A percentile compares a stretch with the other conserved stretches of the same genome.
Evolutionary conservation across 1,139 yeast genomes (phyloP).

Genomic region (Waltiozyma sp.): DNA sequence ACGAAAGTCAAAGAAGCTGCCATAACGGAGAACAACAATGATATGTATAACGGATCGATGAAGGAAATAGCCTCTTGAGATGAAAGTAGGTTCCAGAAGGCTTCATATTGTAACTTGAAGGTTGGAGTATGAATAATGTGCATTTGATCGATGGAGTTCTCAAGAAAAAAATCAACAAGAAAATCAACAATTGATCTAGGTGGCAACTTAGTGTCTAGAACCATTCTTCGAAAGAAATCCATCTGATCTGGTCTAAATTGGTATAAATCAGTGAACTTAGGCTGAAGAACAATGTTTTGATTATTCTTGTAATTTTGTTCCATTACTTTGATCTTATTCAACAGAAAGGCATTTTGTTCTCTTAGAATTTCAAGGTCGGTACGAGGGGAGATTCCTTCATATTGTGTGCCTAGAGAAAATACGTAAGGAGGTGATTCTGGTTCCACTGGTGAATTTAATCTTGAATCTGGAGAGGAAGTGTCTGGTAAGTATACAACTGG

Average conservation of each 20-base stretch:
- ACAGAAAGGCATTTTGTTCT: not conserved
- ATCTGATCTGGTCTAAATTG: not conserved
- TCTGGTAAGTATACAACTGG: not conserved
- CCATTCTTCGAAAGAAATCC: not conserved
- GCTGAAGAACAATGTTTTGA: not conserved
- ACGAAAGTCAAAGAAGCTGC: not conserved
- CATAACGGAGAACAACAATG: not conserved
- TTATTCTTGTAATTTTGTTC: not conserved
- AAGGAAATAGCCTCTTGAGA: not conserved
- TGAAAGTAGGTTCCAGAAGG: not conserved
- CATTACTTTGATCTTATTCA: not conserved
- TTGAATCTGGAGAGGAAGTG: too few relatives aligned
- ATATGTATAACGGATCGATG: not conserved
- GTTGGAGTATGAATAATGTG: not conserved
- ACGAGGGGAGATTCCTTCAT: not conserved
- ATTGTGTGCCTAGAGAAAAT: not conserved
- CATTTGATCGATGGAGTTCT: not conserved
- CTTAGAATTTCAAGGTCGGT: not conserved
- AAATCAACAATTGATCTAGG: not conserved
- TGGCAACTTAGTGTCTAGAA: not conserved
- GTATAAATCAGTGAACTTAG: not conserved
- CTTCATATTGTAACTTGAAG: not conserved
- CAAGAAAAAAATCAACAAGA: not conserved
- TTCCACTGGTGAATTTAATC: not conserved
- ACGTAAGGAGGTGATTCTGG: not conserved